Evolutionary conservation across 2,329 filamentous ascomycete genomes (phyloP), one percentile per base, ranked within the genome.

Genomic region (Colletotrichum lini): DNA sequence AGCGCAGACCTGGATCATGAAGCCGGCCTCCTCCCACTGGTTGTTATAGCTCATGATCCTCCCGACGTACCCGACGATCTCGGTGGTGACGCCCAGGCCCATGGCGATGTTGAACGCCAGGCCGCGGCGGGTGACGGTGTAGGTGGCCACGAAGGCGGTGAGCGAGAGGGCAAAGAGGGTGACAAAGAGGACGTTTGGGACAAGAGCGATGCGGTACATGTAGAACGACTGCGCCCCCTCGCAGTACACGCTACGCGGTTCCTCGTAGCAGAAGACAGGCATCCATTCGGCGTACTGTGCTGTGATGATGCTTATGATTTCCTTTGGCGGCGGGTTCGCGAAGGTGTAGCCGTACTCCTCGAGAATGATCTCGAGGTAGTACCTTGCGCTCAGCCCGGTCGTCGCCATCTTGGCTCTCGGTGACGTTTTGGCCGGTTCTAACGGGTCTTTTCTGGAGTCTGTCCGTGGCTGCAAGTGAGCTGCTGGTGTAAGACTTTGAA

Each of bases 1-100:
- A 73, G 86, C 89, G 76, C 88, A 85, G 47, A 91, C 87, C 77
- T 92, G 89, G 47, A 90, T 86, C 66, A 87, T 75, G 78, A 88
- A 88, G 23, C 82, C 80, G 50, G 80, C 77, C 72, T 84, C 77
- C n/a, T 75, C 74, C 82, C 84, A 91, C 4, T 84, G 85, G 75
- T 92, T 86, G 47, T 84, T 60, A 76, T 85, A 85, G 76, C 89
- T 86, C 75, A 87, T 80, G 42, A 92, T 80, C 12, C 91, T 84
- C 3, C 87, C 90, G 0, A 79, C 80, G 73, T 93, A 92, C 13
- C 90, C 91, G 30, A 91, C 73, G 16, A 90, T 79, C 78, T 92
- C 90, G 42, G 84, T 82, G 50, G 85, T 59, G 21, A 88, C 82
- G 8, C 91, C 91, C 0, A 86, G 79, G 1, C 82, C 66, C 81